Evolutionary conservation across 257 asterid genomes (phyloP), one percentile per base, ranked within the genome.

Genomic region (Nicotiana attenuata): DNA sequence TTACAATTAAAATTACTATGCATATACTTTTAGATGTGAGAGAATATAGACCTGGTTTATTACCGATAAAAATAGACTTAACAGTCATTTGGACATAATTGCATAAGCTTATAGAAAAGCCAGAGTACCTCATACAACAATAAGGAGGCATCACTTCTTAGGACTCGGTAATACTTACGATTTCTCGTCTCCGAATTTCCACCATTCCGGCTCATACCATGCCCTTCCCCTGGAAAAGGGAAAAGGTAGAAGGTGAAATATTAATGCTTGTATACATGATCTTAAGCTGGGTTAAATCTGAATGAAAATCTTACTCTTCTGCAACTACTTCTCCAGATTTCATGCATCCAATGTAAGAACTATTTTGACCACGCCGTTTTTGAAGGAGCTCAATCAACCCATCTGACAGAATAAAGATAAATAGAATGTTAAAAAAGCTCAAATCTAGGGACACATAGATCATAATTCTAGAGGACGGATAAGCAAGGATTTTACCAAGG

Each of bases 141-240:
- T 8, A 73, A 50, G 63, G 79, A 47, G 20, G 63, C 45, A 75
- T 50, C 80, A 50, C 16, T 56, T 26, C 41, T n/a, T 73, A 75
- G 80, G 45, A 50, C 63, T 75, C 63, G 8, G 24, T 50, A 31
- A 52, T 26, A 88, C 95, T 93, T 91, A 95, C 99, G 95, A 82
- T 90, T 95, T 95, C 89, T 87, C 95, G 85, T 93, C 98, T 80
- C 99, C 98, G 82, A 95, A 95, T 89, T 95, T 95, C 98, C 99
- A 95, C 98, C 98, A 95, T 79, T 93, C 98, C 26, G 99, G 98
- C 83, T 95, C 99, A 59, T 92, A 95, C 99, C 99, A 93, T 80
- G 85, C 84, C 86, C 61, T 93, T 76, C 99, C 99, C 91, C 98
- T 95, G 98, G 85, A 85, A 88, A 52, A 64, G 28, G 68, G 83